These are phyloP conservation scores for Colletotrichum sp. DNA, from an alignment of 2,329 filamentous ascomycete genomes.

Conservation along the genomic window DNA sequence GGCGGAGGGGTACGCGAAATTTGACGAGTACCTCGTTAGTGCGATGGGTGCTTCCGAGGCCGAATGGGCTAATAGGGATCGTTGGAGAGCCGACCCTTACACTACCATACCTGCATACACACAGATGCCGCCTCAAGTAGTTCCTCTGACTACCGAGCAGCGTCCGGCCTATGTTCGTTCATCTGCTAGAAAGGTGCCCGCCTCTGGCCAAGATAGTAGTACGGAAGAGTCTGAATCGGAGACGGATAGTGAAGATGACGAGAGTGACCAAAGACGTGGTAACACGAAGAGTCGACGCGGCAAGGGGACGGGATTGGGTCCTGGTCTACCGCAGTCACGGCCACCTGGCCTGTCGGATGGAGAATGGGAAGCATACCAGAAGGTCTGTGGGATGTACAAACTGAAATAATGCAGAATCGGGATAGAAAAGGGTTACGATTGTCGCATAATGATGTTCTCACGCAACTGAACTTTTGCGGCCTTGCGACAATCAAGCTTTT, in stretches of 20 bases:
- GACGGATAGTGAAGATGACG: rapidly evolving
- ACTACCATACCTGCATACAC: not conserved
- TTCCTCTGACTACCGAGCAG: not conserved
- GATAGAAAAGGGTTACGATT: too few relatives aligned
- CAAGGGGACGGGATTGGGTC: rapidly evolving
- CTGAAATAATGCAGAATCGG: too few relatives aligned
- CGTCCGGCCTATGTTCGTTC: not conserved
- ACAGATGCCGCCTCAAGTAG: not conserved
- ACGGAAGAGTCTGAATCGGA: not conserved
- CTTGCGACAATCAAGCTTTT: too few relatives aligned
- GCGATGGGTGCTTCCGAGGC: not conserved
- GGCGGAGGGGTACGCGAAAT: not conserved
- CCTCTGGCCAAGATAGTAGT: not conserved
- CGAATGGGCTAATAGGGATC: not conserved
- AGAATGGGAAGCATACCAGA: not conserved
- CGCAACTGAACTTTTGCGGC: too few relatives aligned
- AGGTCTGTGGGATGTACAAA: too few relatives aligned
- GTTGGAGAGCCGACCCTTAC: not conserved
- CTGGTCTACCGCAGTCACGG: rapidly evolving
- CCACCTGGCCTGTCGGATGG: not conserved
- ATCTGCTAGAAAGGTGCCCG: not conserved
- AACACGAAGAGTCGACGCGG: not conserved
- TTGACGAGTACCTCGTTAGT: not conserved
- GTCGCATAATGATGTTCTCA: too few relatives aligned
- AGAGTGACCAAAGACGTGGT: not conserved